phyloP scores from a whole-genome alignment of 2,329 filamentous ascomycete genomes.

The Rugonectria rugulosa region DNA sequence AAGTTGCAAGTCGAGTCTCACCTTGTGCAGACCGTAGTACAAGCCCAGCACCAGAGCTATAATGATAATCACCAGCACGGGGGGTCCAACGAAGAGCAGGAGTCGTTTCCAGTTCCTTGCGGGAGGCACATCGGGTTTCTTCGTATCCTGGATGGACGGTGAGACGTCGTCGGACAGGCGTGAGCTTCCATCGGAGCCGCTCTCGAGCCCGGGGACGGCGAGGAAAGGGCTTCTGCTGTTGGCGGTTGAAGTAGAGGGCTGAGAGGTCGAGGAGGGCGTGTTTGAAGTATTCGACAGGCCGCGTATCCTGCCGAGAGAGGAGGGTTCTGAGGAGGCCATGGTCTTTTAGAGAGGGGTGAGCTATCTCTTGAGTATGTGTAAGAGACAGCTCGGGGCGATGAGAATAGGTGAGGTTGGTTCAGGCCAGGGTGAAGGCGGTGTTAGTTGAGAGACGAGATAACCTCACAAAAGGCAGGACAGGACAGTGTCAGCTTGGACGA shows the following conservation, averaged over 20 bases:
- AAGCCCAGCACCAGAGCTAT: constrained; percentile 30
- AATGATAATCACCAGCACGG: constrained; percentile 16
- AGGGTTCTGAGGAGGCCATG: no score
- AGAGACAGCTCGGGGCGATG: no score
- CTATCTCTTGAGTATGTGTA: no score
- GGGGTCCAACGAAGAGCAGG: constrained; percentile 6
- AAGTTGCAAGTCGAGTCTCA: no score
- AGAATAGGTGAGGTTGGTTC: no score
- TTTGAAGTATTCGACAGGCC: background rate
- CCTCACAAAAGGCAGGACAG: no score
- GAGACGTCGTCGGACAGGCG: background rate
- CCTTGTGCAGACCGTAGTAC: constrained; percentile 33
- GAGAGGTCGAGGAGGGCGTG: background rate
- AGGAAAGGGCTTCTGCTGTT: background rate
- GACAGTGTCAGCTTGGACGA: no score
- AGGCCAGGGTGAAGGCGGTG: no score
- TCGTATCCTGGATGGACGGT: no score
- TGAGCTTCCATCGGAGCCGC: background rate
- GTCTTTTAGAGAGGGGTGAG: no score
- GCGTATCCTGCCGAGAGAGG: background rate
- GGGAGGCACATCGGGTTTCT: no score
- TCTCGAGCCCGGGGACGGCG: background rate
- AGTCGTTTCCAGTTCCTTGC: constrained; percentile 25
- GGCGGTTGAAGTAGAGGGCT: background rate
- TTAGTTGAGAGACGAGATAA: no score